These are phyloP conservation scores for Zopfia rhizophila DNA, from an alignment of 2,329 filamentous ascomycete species.

Conservation along the genomic window DNA sequence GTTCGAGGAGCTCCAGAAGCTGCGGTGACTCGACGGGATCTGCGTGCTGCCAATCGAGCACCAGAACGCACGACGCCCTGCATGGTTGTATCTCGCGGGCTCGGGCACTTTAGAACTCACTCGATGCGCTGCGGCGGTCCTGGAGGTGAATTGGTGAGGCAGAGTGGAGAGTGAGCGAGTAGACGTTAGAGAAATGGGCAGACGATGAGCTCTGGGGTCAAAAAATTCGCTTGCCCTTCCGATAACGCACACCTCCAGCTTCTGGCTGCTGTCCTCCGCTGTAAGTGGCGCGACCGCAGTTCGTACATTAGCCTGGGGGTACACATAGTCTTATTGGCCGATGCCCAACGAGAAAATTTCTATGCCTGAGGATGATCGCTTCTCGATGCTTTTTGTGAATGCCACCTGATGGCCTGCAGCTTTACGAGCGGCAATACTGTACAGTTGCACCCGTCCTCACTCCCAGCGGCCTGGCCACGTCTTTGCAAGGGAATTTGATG, in stretches of 20 bases:
- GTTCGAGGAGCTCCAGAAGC: slow-evolving; percentile 34
- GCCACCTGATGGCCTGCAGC: slow-evolving; percentile 20
- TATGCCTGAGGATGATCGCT: slow-evolving; percentile 14
- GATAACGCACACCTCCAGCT: slow-evolving; percentile 35
- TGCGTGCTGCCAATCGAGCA: slow-evolving; percentile 49
- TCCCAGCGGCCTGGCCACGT: no score
- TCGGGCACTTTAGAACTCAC: slow-evolving; percentile 32
- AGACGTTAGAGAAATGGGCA: slow-evolving; percentile 12
- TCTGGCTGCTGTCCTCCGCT: slow-evolving; percentile 5
- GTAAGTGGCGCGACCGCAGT: slow-evolving; percentile 10
- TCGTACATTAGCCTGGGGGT: slow-evolving; percentile 17
- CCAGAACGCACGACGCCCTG: slow-evolving; percentile 51
- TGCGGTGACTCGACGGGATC: slow-evolving; percentile 45
- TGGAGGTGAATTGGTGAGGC: slow-evolving; percentile 33
- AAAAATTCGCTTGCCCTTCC: slow-evolving; percentile 43
- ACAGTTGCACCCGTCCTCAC: no score
- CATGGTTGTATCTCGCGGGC: slow-evolving; percentile 44
- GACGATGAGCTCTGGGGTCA: slow-evolving; percentile 15
- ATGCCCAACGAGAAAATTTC: slow-evolving; percentile 6
- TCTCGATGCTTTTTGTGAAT: slow-evolving; percentile 1
- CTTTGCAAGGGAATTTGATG: no score
- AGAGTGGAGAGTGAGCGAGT: slow-evolving; percentile 25
- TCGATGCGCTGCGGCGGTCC: slow-evolving; percentile 26
- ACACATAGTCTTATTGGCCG: slow-evolving; percentile 11
- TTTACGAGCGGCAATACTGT: slow-evolving; percentile 16